Evolutionary conservation across 768 basidiomycete genomes (phyloP).

Genomic region (Suillus sp.): DNA sequence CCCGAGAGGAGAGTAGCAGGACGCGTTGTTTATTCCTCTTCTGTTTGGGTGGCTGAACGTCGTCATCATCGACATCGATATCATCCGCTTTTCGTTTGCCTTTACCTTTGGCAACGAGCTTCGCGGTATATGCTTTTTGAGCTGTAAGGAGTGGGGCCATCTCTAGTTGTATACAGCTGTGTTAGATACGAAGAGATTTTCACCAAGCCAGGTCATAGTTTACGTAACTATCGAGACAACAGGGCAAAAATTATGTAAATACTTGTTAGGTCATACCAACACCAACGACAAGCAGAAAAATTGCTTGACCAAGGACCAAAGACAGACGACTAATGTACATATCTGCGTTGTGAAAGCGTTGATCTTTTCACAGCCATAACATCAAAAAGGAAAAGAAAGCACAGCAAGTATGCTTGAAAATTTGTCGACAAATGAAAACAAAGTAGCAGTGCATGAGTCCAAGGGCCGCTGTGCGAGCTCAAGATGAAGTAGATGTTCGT

Average conservation of each 20-base stretch:
- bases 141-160: constrained; percentile 72
- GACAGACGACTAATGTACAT: constrained; percentile 10
- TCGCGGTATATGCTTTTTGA: constrained; percentile 58
- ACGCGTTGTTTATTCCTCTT: constrained; percentile 96
- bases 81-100: constrained; percentile 67
- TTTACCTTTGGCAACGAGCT: constrained; percentile 45
- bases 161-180: constrained; percentile 26
- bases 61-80: constrained; percentile 58
- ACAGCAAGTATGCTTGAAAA: not conserved
- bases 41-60: constrained; percentile 43
- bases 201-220: constrained; percentile 8
- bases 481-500: constrained; percentile 38
- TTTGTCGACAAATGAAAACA: constrained; percentile 1
- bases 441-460: constrained; percentile 3
- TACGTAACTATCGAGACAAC: constrained; percentile 27
- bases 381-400: constrained; percentile 3
- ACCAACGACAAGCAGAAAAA: constrained; percentile 4
- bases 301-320: constrained; percentile 4
- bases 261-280: constrained; percentile 6
- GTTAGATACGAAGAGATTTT: not conserved
- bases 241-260: not conserved
- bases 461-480: constrained; percentile 15
- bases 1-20: constrained; percentile 87
- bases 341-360: constrained; percentile 1
- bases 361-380: not conserved